Conservation (phyloP, 495 filamentous ascomycete genomes). For the Peziza echinospora region DNA sequence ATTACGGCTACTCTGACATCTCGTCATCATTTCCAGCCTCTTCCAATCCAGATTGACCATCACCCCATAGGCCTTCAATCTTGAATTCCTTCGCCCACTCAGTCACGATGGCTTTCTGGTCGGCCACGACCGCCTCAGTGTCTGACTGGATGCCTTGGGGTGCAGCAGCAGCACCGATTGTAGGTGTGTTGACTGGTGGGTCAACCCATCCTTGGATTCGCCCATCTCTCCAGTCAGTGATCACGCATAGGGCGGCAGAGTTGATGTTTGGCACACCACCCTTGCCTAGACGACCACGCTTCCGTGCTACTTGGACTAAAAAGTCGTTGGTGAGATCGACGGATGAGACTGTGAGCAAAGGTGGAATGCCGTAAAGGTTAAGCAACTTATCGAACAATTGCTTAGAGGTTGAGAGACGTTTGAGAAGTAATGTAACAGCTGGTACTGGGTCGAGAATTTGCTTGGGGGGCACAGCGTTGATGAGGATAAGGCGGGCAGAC, state of each 20-base stretch:
- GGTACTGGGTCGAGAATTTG: conserved; percentile 80
- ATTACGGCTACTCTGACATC: not conserved
- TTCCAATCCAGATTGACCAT: conserved; percentile 24
- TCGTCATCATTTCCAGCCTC: conserved; percentile 8
- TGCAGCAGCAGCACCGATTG: conserved; percentile 14
- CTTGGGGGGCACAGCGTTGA: conserved; percentile 83
- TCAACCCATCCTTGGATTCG: conserved; percentile 84
- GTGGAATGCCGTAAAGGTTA: conserved; percentile 57
- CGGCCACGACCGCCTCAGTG: conserved; percentile 9
- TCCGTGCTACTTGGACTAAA: conserved; percentile 79
- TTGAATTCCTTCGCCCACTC: conserved; percentile 94
- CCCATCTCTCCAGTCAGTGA: conserved; percentile 90
- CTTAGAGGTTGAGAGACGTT: conserved; percentile 49
- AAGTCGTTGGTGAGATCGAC: conserved; percentile 66
- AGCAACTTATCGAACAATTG: conserved; percentile 53
- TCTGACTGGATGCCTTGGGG: conserved; percentile 18
- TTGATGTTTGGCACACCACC: conserved; percentile 75
- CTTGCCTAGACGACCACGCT: conserved; percentile 71
- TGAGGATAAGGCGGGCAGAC: conserved; percentile 63
- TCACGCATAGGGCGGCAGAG: conserved; percentile 73
- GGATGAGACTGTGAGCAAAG: conserved; percentile 38
- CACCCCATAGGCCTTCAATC: conserved; percentile 80
- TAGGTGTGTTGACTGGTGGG: conserved; percentile 34
- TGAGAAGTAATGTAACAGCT: conserved; percentile 60
- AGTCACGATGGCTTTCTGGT: conserved; percentile 61